Conservation (phyloP, 768 basidiomycete genomes). For the Mycena rebaudengoi region DNA sequence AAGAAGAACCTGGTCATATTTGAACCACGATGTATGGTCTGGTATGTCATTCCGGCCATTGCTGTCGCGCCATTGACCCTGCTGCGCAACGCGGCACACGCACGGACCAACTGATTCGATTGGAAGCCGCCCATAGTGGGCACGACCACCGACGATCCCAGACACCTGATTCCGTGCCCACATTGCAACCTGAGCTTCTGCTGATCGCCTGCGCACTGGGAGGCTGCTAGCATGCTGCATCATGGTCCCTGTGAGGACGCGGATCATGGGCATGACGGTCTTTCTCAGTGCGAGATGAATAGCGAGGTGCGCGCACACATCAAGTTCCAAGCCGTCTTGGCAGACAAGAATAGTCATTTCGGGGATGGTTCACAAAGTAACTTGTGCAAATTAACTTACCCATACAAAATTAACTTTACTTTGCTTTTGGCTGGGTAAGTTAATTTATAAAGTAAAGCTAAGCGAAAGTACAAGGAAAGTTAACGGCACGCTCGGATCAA, state of each 20-base stretch:
- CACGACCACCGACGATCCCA: constrained; percentile 2
- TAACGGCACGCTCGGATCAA: no score
- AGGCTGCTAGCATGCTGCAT: constrained; percentile 27
- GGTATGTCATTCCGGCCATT: constrained; percentile 14
- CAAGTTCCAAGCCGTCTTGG: constrained; percentile 9
- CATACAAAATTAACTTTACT: no score
- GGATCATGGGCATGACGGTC: constrained; percentile 3
- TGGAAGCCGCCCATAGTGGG: constrained; percentile 21
- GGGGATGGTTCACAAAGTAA: no score
- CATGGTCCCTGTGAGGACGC: constrained; percentile 28
- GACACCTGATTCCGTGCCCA: constrained; percentile 29
- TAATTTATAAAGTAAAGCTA: no score
- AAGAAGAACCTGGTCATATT: constrained; percentile 27
- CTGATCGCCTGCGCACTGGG: constrained; percentile 36
- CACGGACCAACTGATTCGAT: constrained; percentile 35
- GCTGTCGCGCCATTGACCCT: background rate
- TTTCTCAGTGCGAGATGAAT: constrained; percentile 39
- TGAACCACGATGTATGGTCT: constrained; percentile 36
- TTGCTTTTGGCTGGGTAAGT: no score
- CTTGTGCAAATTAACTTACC: no score
- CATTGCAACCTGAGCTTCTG: constrained; percentile 36
- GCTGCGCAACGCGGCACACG: constrained; percentile 32
- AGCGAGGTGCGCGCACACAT: constrained; percentile 27
- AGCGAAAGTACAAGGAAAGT: no score
- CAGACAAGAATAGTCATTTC: background rate